Evolutionary conservation across 106 monocot genomes (phyloP), one percentile per base, ranked within the genome.

Genomic region (Triglochin maritima): DNA sequence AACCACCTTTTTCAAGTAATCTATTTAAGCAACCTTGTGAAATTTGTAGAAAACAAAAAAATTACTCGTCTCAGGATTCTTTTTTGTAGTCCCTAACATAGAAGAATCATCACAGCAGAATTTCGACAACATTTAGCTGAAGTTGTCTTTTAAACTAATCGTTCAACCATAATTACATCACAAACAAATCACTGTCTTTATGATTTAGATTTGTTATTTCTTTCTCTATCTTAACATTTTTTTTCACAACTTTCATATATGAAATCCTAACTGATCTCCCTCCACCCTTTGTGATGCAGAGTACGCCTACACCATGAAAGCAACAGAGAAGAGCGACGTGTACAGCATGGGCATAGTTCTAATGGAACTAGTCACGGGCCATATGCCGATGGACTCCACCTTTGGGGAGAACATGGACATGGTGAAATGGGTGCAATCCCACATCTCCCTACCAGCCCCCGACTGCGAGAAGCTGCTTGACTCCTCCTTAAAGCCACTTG

Each of bases 281-380:
- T 29, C 29, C 12, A 48, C 44, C 3, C 16, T 48, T 50, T 48
- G 44, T 17, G 6, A 2, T 57, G 55, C 82, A 88, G 91, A 98
- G 71, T 80, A 79, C 63, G 96, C 88, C 2, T 98, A 82, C 69
- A 80, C 86, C 29, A 44, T 76, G 76, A 82, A 70, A 56, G 88
- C 82, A 29, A 80, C 86, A 4, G 96, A 88, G 77, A 98, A 88
- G 82, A 78, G 81, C 69, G 94, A 94, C 54, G 84, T 94, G 10
- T 94, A 94, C 79, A 94, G 94, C 77, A 74, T 94, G 85, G 94
- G 94, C 3, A 81, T 94, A 44, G 89, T 94, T 15, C 60, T 90
- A 29, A 94, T 94, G 89, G 94, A 94, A 77, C 86, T 94, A 0
- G 87, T 85, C 54, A 90, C 71, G n/a, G 94, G 94, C 45, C 60